These are phyloP conservation scores for Aspergillus indologenus DNA, from an alignment of 495 filamentous ascomycete species.

Conservation along the genomic window DNA sequence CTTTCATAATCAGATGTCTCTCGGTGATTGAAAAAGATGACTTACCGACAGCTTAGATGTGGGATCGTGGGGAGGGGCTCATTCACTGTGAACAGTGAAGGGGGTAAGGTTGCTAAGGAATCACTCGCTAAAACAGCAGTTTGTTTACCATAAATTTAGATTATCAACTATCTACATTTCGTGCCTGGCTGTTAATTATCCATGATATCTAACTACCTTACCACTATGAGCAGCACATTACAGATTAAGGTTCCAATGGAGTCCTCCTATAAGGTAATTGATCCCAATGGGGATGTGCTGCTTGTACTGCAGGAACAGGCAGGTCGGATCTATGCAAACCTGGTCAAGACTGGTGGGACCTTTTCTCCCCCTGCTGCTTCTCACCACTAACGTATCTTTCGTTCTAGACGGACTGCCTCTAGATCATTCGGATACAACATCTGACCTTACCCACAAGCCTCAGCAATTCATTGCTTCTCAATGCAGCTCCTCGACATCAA, in stretches of 20 bases:
- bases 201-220: no score
- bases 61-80: neutral
- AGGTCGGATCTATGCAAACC: neutral
- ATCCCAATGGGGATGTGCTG: constrained; percentile 16
- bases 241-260: neutral
- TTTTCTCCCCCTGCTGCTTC: neutral
- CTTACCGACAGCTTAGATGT: no score
- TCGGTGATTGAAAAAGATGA: no score
- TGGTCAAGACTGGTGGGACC: constrained; percentile 1
- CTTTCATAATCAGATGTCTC: no score
- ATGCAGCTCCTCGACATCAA: neutral
- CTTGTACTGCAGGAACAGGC: constrained; percentile 5
- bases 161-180: no score
- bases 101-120: neutral
- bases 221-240: neutral
- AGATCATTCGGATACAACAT: no score
- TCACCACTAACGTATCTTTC: neutral
- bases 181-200: no score
- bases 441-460: no score
- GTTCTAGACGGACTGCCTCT: no score
- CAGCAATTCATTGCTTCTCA: no score
- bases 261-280: constrained; percentile 1
- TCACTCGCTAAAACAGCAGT: neutral
- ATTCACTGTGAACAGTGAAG: neutral
- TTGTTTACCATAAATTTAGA: no score